Base-by-base conservation (phyloP, 2,329 filamentous ascomycete genomes). In the Tolypocladium tropicale region DNA sequence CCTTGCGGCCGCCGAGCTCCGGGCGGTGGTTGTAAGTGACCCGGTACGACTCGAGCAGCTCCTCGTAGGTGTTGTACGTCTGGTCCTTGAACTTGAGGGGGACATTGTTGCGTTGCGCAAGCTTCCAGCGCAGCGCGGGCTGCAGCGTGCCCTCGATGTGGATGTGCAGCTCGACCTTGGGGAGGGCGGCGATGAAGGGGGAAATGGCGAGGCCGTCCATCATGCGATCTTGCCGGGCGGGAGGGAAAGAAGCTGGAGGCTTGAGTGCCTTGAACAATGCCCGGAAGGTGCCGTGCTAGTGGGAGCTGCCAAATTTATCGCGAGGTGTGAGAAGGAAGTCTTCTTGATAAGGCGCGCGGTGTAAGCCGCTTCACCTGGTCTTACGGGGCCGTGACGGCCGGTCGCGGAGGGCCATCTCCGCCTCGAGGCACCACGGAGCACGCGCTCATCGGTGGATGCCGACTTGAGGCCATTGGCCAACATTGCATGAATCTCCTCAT, bases 91-190 rank as follows among this genome's bases (percentile, higher is more conserved):
- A 70, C 6, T 80, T 81, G 6, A 90, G 76, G 6, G 74, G 50
- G 60, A 90, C 80, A 53, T 75, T 74, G 76, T 91, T 89, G 63
- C 80, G 79, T 37, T 73, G 68, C 4, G 88, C 84, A 3, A 92
- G 81, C 37, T 76, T 67, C 74, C 90, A 91, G 58, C 90, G 80
- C 37, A 89, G 76, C 54, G 76, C 72, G 4, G 87, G 86, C 28
- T 83, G 82, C 32, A 91, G 77, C 11, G 85, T 84, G 57, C 88
- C 88, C 70, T 91, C 88, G 33, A 92, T 77, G 68, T 91, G 88
- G 57, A 91, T 80, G 70, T 91, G 88, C 65, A 90, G 87, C 69
- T 92, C 88, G 72, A 85, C 89, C 75, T 91, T 90, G 60, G 88
- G 88, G 43, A 91, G 78, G 49, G 77, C 77, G 52, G 74, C 71